Conservation (phyloP, 208 protist species). For the Crithidia sp. region DNA sequence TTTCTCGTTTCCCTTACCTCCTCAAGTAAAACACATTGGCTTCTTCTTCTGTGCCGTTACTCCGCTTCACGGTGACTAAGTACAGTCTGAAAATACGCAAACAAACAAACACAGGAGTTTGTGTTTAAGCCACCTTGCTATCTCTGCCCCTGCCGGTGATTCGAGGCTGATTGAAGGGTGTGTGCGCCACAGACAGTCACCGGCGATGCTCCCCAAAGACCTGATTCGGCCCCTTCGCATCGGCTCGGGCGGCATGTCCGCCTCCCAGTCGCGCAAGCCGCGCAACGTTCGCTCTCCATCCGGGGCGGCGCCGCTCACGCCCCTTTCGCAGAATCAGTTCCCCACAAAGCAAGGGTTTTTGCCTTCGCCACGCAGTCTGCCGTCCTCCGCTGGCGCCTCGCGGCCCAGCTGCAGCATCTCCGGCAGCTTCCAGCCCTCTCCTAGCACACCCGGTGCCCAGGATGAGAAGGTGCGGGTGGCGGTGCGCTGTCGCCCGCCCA, state of each 20-base stretch:
- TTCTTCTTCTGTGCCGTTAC: too few relatives aligned
- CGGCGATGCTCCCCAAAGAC: conserved; percentile 41
- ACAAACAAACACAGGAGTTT: background rate
- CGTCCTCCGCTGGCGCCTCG: conserved; percentile 3
- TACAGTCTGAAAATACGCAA: background rate
- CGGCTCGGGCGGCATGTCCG: conserved; percentile 9
- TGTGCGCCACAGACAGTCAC: too few relatives aligned
- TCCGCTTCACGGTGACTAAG: too few relatives aligned
- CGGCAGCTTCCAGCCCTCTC: conserved; percentile 24
- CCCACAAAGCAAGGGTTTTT: conserved; percentile 4
- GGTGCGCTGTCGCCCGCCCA: conserved; percentile 77
- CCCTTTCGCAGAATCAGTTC: conserved; percentile 30
- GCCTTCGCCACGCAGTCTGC: conserved; percentile 13
- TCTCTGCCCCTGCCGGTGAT: too few relatives aligned
- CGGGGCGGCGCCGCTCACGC: conserved; percentile 7
- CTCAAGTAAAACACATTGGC: too few relatives aligned
- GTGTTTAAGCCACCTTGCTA: too few relatives aligned
- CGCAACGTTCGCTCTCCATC: conserved; percentile 19
- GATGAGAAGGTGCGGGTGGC: conserved; percentile 76
- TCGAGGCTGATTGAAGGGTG: too few relatives aligned
- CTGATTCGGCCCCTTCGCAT: conserved; percentile 30
- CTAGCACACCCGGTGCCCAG: conserved; percentile 12
- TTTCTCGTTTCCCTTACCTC: background rate
- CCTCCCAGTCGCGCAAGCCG: conserved; percentile 4
- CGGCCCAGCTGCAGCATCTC: conserved; percentile 28